Evolutionary conservation across 257 asterid genomes (phyloP).

Genomic region (Forsythia suspensa): DNA sequence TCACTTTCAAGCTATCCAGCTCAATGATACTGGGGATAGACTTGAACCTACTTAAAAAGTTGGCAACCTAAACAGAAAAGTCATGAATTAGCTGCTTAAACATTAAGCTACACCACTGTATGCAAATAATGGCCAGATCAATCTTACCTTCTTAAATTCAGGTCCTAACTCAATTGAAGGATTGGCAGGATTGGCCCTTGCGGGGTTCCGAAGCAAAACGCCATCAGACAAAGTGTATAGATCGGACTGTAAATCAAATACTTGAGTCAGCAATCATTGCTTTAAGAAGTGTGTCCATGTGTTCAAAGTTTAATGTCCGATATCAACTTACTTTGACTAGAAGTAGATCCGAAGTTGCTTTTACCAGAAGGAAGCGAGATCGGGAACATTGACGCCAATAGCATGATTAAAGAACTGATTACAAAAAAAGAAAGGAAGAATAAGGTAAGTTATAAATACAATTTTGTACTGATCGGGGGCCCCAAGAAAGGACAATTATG

Average conservation of each 20-base stretch:
- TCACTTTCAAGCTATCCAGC: constrained; percentile 85
- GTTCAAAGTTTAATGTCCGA: not conserved
- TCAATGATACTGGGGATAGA: constrained; percentile 93
- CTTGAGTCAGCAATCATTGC: constrained; percentile 39
- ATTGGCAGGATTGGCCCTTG: constrained; percentile 77
- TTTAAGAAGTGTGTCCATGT: constrained; percentile 48
- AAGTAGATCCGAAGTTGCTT: constrained; percentile 42
- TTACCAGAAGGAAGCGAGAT: constrained; percentile 89
- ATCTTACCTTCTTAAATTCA: constrained; percentile 99
- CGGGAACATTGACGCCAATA: constrained; percentile 93
- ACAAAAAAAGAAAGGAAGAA: not conserved
- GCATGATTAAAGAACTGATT: constrained; percentile 84
- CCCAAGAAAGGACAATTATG: too few species aligned
- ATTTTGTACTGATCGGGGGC: too few species aligned
- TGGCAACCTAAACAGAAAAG: constrained; percentile 12
- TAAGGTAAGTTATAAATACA: too few species aligned
- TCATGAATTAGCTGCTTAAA: not conserved
- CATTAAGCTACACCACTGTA: not conserved
- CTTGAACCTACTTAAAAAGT: constrained; percentile 82
- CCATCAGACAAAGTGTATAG: constrained; percentile 88
- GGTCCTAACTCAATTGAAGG: constrained; percentile 96
- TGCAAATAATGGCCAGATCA: constrained; percentile 27
- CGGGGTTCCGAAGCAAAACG: constrained; percentile 72
- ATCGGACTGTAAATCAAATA: constrained; percentile 70
- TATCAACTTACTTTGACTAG: constrained; percentile 79